Conservation (phyloP, 768 basidiomycete genomes). For the Hericium rajendrae region DNA sequence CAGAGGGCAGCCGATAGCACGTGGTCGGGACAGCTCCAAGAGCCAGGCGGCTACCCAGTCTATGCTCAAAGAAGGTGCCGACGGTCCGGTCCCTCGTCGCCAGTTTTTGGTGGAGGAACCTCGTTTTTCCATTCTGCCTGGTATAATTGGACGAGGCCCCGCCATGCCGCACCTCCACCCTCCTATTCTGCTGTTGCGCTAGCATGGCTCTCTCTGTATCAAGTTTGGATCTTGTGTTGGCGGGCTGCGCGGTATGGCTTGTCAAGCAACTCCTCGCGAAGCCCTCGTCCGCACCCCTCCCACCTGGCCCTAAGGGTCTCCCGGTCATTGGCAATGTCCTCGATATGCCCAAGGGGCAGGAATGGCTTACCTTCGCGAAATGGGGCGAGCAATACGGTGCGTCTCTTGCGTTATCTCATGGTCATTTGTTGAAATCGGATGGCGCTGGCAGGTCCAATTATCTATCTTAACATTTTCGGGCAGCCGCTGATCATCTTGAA, state of each 20-base stretch:
- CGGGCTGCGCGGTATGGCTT: neutral
- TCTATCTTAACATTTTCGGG: neutral
- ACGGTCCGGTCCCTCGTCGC: no score
- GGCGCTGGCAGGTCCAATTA: neutral
- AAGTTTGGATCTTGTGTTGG: neutral
- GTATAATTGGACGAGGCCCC: no score
- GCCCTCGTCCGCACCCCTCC: neutral
- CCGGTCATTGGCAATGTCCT: neutral
- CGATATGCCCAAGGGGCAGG: neutral
- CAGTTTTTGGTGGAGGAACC: no score
- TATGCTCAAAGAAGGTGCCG: no score
- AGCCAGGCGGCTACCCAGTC: no score
- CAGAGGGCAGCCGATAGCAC: no score
- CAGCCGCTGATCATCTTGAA: neutral
- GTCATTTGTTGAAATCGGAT: no score
- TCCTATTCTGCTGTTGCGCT: constrained; percentile 16
- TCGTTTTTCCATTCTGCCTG: no score
- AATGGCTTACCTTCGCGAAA: neutral
- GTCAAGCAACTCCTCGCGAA: neutral
- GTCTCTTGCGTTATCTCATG: neutral
- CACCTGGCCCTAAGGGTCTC: neutral
- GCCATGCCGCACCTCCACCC: neutral
- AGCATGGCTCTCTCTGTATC: neutral
- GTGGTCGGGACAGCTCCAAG: no score
- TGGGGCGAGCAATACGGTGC: neutral